Conservation (phyloP, 768 basidiomycete species). For the Amanita inopinata region DNA sequence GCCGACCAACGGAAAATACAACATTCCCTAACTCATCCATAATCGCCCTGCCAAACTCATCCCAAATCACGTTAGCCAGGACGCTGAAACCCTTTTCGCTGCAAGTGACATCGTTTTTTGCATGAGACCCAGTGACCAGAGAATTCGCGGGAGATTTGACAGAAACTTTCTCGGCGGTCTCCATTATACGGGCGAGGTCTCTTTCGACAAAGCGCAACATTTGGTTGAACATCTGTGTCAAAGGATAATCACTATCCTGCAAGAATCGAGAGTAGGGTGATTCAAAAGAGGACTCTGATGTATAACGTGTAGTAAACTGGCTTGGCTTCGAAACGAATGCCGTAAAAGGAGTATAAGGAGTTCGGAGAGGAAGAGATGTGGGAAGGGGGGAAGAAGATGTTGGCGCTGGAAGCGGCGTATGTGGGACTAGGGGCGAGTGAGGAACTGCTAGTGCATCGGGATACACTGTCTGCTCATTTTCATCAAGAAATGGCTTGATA, state of each 20-base stretch:
- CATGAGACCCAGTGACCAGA: background rate
- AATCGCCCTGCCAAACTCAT: slow-evolving; percentile 69
- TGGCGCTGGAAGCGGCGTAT: slow-evolving; percentile 54
- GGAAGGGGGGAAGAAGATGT: slow-evolving; percentile 21
- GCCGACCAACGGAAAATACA: slow-evolving; percentile 88
- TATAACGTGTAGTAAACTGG: slow-evolving; percentile 33
- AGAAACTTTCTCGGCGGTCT: slow-evolving; percentile 60
- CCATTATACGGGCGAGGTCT: slow-evolving; percentile 67
- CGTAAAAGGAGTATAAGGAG: slow-evolving; percentile 44
- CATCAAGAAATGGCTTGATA: slow-evolving; percentile 5
- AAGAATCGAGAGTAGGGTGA: slow-evolving; percentile 40
- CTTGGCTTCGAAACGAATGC: slow-evolving; percentile 41
- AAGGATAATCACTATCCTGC: slow-evolving; percentile 55
- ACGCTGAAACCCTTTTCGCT: slow-evolving; percentile 59
- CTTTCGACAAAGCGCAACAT: slow-evolving; percentile 74
- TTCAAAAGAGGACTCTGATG: slow-evolving; percentile 15
- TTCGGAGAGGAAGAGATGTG: slow-evolving; percentile 26
- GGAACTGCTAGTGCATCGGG: slow-evolving; percentile 57
- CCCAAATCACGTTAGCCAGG: slow-evolving; percentile 84
- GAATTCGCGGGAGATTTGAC: slow-evolving; percentile 30
- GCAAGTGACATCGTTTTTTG: slow-evolving; percentile 7
- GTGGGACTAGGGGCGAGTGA: slow-evolving; percentile 67
- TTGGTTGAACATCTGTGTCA: slow-evolving; percentile 74
- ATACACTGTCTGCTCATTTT: slow-evolving; percentile 55
- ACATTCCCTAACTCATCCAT: slow-evolving; percentile 75